phyloP scores from a whole-genome alignment of 2,329 filamentous ascomycete species.

The Ophiostoma ips region DNA sequence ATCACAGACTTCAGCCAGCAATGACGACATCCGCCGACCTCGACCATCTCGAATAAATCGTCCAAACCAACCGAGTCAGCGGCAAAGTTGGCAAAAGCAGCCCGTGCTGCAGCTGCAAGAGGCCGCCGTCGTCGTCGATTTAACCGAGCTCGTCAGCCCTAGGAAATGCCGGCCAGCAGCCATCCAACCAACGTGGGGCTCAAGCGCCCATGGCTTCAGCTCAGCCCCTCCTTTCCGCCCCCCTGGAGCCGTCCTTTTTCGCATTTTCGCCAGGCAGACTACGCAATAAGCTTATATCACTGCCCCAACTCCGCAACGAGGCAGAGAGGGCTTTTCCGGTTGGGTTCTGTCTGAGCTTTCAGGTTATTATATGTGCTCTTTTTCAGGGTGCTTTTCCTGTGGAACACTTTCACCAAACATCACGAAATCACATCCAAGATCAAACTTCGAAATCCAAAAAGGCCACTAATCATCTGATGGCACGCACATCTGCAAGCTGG shows the following conservation, averaged over 20 bases:
- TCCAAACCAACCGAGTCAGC: no score
- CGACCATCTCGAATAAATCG: no score
- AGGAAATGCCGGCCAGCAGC: background rate
- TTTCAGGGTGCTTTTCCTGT: no score
- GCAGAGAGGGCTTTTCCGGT: background rate
- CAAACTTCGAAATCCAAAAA: background rate
- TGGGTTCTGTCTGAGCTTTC: background rate
- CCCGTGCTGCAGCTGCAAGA: no score
- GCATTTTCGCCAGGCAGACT: background rate
- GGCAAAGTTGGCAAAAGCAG: no score
- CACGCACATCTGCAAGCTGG: constrained; percentile 32
- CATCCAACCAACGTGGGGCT: constrained; percentile 6
- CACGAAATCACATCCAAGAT: no score
- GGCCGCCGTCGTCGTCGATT: no score
- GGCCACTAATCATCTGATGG: constrained; percentile 25
- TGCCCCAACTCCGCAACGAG: background rate
- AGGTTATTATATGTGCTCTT: no score
- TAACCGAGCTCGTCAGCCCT: no score
- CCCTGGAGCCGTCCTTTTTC: constrained; percentile 1
- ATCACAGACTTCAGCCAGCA: no score
- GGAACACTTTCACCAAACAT: no score
- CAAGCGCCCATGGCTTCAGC: background rate
- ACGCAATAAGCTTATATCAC: constrained; percentile 5
- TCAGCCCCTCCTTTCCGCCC: constrained; percentile 6
- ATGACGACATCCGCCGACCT: no score